Evolutionary conservation across 2,329 filamentous ascomycete genomes (phyloP), one percentile per base, ranked within the genome.

Genomic region (Hymenoscyphus fructigenus): DNA sequence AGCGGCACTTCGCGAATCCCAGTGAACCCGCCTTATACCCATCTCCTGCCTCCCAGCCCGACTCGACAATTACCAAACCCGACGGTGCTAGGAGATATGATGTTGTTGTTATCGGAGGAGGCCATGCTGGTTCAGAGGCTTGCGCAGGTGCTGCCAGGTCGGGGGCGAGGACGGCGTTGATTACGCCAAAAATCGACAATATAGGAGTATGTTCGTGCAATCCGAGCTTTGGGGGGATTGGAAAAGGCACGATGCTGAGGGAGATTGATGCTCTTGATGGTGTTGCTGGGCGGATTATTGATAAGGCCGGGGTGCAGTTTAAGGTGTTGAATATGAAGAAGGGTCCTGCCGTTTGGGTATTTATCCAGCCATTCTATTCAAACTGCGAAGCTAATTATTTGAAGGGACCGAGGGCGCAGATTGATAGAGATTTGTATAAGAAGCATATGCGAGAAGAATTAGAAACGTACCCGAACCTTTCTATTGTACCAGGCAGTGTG

Each of bases 191-290:
- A 66, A 78, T 92, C 65, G 89, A 93, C 65, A 97, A 97, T 72
- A 88, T 98, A 23, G 94, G 94, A 63, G 92, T 95, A 34, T 98
- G 94, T 80, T 97, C 93, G 41, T 98, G 94, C 80, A 98, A 98
- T 76, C 94, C 94, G 1, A 96, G 92, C 69, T 96, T 99, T 75
- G 95, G 95, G 47, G 95, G 95, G n/a, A 98, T 99, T 71, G 95
- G 95, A 56, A 99, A 99, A 77, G 95, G 95, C 17, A 98, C 92
- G 10, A 97, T 99, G 82, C 82, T 99, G 60, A 89, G 94, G 53
- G 95, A 99, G 78, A 89, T 99, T 36, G 95, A 99, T 80, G 95
- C 95, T 0, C 83, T 99, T 66, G 95, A 98, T 74, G 95, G 95
- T 0, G 81, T 99, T 23, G 90, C 93, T 0, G 93, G 92, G 0